phyloP scores from a whole-genome alignment of 495 filamentous ascomycete species.

The Sabuloglossum arenarium region DNA sequence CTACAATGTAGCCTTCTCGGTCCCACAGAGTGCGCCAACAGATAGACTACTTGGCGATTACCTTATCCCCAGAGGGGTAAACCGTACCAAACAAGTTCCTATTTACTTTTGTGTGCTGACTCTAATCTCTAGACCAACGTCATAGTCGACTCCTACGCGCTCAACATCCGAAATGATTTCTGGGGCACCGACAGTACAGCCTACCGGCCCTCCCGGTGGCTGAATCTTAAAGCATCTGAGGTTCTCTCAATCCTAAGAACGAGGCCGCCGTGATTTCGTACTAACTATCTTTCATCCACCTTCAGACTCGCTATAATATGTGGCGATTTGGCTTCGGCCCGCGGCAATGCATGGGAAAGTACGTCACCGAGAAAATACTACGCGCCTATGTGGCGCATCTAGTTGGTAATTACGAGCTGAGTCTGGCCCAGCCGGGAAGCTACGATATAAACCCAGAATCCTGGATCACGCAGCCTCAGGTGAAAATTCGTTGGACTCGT shows the following conservation, averaged over 20 bases:
- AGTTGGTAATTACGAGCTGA: neutral
- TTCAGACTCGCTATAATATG: constrained; percentile 7
- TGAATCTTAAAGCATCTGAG: neutral
- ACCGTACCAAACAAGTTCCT: too few species aligned
- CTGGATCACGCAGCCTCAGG: neutral
- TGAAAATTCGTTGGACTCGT: neutral
- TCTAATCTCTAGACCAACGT: too few species aligned
- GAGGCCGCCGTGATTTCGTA: too few species aligned
- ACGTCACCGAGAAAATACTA: constrained; percentile 4
- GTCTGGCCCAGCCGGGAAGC: neutral
- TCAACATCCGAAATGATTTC: constrained; percentile 19
- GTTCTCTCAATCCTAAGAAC: too few species aligned
- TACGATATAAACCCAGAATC: neutral
- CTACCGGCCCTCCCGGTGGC: constrained; percentile 13
- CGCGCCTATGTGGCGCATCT: neutral
- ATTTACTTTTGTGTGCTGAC: too few species aligned
- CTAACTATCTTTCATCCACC: too few species aligned
- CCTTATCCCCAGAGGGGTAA: constrained; percentile 11
- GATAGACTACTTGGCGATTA: constrained; percentile 13
- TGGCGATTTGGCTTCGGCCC: constrained; percentile 8
- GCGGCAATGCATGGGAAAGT: constrained; percentile 7
- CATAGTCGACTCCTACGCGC: constrained; percentile 19
- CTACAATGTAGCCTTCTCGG: constrained; percentile 20
- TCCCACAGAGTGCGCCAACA: constrained; percentile 18
- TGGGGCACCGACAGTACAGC: constrained; percentile 15